Base-by-base conservation (phyloP, 345 rosid genomes). In the Dipteronia sinensis region DNA sequence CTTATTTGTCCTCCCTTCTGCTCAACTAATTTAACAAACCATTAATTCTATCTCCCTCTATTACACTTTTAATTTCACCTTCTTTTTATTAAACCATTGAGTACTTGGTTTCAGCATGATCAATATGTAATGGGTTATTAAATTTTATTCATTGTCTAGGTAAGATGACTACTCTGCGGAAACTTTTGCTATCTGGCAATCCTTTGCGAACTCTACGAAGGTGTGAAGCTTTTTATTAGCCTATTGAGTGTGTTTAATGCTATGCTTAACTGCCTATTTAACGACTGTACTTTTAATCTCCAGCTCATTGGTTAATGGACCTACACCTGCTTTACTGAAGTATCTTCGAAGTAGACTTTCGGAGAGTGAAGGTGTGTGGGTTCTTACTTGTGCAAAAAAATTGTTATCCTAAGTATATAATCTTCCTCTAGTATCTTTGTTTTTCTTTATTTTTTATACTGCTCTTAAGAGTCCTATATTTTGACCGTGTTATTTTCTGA, bases 261-360 rank as follows among this genome's bases (percentile, higher is more conserved):
- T 79, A 74, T 49, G 22, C 34, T 72, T 61, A 64, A 65, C 72
- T 79, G 72, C 49, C 76, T 67, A 73, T 75, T 86, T 59, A 67
- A 55, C 56, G 46, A 44, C 61, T 67, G 44, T 15, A 40, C 65
- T 76, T 67, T 73, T 38, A 72, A 12, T 49, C 56, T 73, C 79
- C 90, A 93, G 99, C 85, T 80, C 99, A 29, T 78, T 95, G 89
- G 97, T 95, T 69, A 86, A 91, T 77, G 99, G 99, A 75, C 97
- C 99, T 49, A 91, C 99, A 51, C 84, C 90, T 86, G 85, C 94
- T 67, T 88, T 95, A 79, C 70, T 95, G 88, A 91, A 82, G 89
- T 88, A 83, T 82, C 97, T 95, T 79, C 86, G 90, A 81, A 92
- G 98, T 81, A 92, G 94, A 82, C 89, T 93, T 67, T 86, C 94